A percentile compares a stretch with the other conserved stretches of the same genome.
Conservation (phyloP, 2,329 filamentous ascomycete species). For the Fusarium acutatum region DNA sequence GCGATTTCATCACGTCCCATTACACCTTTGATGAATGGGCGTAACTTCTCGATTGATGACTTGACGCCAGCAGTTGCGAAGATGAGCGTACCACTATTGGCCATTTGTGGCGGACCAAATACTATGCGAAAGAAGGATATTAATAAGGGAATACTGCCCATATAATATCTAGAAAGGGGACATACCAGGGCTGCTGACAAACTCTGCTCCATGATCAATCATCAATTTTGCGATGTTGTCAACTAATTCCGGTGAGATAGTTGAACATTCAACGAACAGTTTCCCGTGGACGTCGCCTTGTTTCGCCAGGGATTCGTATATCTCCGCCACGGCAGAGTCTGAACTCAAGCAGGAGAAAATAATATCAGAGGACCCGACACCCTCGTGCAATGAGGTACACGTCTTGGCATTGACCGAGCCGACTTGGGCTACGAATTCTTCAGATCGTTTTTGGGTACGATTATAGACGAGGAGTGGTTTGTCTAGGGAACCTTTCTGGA, state of each 20-base stretch:
- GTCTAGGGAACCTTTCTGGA: background rate
- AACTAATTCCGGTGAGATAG: background rate
- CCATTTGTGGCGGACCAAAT: background rate
- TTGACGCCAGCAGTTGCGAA: background rate
- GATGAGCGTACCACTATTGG: background rate
- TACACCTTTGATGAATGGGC: rapidly evolving
- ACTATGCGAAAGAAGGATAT: too few species aligned
- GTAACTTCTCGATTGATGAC: background rate
- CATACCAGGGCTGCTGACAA: background rate
- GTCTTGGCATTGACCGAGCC: background rate
- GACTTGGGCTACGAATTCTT: background rate
- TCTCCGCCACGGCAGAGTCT: rapidly evolving
- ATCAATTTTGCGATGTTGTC: background rate
- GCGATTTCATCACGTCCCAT: background rate
- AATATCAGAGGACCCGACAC: rapidly evolving
- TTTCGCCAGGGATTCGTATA: rapidly evolving
- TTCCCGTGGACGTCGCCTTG: rapidly evolving
- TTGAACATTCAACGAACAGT: background rate
- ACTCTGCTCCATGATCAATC: background rate
- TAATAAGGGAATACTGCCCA: too few species aligned
- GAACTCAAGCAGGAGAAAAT: background rate
- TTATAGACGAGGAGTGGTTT: background rate
- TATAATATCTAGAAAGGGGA: too few species aligned
- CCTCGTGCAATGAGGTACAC: background rate
- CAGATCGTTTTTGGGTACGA: background rate